Conservation (phyloP, 1,139 yeast species). For the Pichia sp. region DNA sequence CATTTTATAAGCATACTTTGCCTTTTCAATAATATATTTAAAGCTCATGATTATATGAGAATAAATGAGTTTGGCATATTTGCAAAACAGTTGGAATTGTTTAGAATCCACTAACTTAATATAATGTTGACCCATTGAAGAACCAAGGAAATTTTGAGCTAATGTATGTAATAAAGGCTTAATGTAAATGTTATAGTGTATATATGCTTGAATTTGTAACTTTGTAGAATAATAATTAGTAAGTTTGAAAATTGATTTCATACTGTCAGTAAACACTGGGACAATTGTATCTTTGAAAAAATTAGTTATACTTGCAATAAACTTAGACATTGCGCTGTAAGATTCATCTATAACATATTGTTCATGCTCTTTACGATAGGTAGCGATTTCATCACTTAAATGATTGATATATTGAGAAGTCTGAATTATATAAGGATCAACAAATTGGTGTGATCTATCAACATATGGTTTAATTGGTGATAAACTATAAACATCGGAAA, state of each 20-base stretch:
- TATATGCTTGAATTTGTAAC: conserved; percentile 5
- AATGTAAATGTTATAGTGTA: conserved; percentile 15
- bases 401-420: background rate
- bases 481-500: conserved; percentile 10
- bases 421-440: conserved; percentile 3
- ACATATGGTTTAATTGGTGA: conserved; percentile 23
- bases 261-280: conserved; percentile 5
- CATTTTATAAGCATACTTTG: conserved; percentile 14
- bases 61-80: conserved; percentile 4
- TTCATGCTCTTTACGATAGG: conserved; percentile 9
- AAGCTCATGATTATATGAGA: conserved; percentile 3
- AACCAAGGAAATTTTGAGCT: conserved; percentile 4
- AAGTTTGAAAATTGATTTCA: background rate
- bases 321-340: conserved; percentile 3
- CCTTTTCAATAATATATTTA: conserved; percentile 10
- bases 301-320: background rate
- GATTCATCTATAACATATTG: conserved; percentile 3
- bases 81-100: background rate
- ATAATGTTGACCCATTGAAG: conserved; percentile 12
- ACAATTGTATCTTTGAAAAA: conserved; percentile 3
- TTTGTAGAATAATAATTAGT: conserved; percentile 1
- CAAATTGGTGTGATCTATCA: conserved; percentile 3
- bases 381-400: background rate
- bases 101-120: conserved; percentile 4
- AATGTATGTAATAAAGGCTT: conserved; percentile 9